Conservation (phyloP, 768 basidiomycete species). For the Butyriboletus loyo region DNA sequence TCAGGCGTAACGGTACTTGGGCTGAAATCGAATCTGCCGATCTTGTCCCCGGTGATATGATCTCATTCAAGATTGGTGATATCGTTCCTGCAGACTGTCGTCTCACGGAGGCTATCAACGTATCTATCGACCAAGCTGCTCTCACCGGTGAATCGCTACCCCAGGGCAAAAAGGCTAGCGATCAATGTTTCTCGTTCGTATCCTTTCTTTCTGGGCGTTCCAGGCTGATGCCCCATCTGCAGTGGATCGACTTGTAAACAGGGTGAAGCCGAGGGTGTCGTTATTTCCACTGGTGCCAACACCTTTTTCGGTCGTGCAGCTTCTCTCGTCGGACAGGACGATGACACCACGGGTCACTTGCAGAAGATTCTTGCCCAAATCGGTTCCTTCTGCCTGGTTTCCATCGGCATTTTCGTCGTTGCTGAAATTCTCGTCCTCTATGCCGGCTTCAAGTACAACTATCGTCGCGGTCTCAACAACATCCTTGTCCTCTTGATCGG, state of each 20-base stretch:
- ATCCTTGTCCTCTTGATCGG: conserved; percentile 98
- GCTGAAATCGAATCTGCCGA: conserved; percentile 84
- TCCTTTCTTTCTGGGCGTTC: background rate
- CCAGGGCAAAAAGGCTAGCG: conserved; percentile 85
- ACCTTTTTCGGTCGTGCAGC: conserved; percentile 99
- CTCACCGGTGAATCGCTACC: conserved; percentile 97
- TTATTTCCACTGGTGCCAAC: conserved; percentile 97
- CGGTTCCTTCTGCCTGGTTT: conserved; percentile 94
- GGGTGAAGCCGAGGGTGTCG: conserved; percentile 98
- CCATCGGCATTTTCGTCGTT: conserved; percentile 93
- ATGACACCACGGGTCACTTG: conserved; percentile 96
- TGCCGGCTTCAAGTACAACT: conserved; percentile 84
- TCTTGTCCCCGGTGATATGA: conserved; percentile 93
- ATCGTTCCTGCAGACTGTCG: conserved; percentile 98
- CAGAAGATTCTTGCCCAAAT: conserved; percentile 99
- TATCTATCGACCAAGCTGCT: conserved; percentile 97
- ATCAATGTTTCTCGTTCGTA: conserved; percentile 97
- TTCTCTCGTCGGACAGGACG: conserved; percentile 94
- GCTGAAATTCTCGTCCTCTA: conserved; percentile 94
- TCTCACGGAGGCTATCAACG: conserved; percentile 94
- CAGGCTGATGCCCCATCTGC: background rate
- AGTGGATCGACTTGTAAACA: conserved; percentile 98
- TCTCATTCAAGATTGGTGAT: conserved; percentile 99
- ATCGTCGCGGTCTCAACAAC: conserved; percentile 95
- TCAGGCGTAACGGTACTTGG: conserved; percentile 85